Percentiles rank a stretch among this genome's conserved stretches.
Conservation (phyloP, 2,329 filamentous ascomycete species). For the Paracoccidioides lutzii region DNA sequence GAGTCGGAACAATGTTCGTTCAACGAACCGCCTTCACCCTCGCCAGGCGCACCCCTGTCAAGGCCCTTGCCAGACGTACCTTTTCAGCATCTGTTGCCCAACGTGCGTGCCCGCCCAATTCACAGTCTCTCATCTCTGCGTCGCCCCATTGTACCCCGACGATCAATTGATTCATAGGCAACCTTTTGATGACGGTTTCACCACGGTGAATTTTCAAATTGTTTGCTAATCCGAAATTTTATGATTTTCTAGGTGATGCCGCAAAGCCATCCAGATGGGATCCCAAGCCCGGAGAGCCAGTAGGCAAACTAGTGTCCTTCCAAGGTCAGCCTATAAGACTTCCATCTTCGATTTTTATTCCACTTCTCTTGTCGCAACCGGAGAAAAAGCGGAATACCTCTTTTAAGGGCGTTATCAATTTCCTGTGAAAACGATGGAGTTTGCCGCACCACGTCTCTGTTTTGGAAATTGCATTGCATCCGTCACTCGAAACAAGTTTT, state of each 20-base stretch:
- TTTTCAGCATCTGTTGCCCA: conserved; percentile 35
- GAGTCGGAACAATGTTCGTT: conserved; percentile 31
- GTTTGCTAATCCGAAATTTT: conserved; percentile 8
- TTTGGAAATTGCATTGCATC: background rate
- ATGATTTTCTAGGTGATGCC: conserved; percentile 9
- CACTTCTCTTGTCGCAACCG: background rate
- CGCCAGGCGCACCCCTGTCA: conserved; percentile 33
- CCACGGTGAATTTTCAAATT: background rate
- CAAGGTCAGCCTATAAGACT: conserved; percentile 27
- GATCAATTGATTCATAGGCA: background rate
- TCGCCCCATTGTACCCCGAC: conserved; percentile 2
- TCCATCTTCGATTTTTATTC: conserved; percentile 8
- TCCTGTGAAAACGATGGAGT: too few relatives aligned
- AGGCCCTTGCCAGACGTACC: conserved; percentile 31
- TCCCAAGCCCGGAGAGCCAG: conserved; percentile 24
- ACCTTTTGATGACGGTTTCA: background rate
- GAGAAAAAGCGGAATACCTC: background rate
- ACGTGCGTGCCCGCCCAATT: conserved; percentile 29
- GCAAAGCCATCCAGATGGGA: conserved; percentile 25
- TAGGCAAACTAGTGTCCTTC: conserved; percentile 33
- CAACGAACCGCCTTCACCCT: conserved; percentile 35
- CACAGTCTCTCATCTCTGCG: background rate
- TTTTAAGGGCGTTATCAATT: background rate
- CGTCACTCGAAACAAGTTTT: background rate
- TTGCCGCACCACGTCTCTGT: too few relatives aligned